phyloP scores from a whole-genome alignment of 2,329 filamentous ascomycete species.

The Ophiostoma ips region DNA sequence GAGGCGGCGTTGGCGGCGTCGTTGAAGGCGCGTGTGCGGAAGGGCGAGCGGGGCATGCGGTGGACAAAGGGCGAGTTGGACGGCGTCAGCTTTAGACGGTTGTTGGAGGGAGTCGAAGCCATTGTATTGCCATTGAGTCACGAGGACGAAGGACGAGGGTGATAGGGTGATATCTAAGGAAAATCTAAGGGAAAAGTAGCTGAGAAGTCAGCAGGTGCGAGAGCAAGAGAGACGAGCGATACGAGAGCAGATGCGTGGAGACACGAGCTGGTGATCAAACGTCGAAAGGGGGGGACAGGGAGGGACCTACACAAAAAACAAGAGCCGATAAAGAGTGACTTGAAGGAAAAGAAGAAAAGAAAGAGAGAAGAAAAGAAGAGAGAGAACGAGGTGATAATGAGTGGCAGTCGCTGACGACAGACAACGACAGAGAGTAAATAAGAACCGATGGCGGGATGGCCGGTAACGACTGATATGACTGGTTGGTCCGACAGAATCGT shows the following conservation, averaged over 20 bases:
- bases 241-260: neutral
- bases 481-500: too few relatives aligned
- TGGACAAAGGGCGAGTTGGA: constrained; percentile 59
- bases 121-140: constrained; percentile 42
- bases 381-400: neutral
- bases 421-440: neutral
- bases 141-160: neutral
- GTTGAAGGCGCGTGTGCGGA: constrained; percentile 32
- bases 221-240: neutral
- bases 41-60: constrained; percentile 49
- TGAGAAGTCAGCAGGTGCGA: neutral
- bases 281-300: neutral
- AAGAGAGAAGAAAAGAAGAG: neutral
- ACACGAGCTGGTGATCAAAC: too few relatives aligned
- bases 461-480: too few relatives aligned
- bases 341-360: neutral
- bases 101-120: constrained; percentile 44
- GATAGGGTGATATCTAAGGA: neutral
- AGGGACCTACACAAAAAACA: neutral
- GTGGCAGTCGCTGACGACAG: constrained; percentile 1
- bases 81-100: constrained; percentile 56
- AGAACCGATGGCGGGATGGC: neutral
- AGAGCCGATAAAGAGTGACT: neutral
- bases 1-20: constrained; percentile 20
- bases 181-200: neutral